These are phyloP conservation scores for Backusella circina DNA, from an alignment of 192 early-diverging fungal species.

Conservation along the genomic window DNA sequence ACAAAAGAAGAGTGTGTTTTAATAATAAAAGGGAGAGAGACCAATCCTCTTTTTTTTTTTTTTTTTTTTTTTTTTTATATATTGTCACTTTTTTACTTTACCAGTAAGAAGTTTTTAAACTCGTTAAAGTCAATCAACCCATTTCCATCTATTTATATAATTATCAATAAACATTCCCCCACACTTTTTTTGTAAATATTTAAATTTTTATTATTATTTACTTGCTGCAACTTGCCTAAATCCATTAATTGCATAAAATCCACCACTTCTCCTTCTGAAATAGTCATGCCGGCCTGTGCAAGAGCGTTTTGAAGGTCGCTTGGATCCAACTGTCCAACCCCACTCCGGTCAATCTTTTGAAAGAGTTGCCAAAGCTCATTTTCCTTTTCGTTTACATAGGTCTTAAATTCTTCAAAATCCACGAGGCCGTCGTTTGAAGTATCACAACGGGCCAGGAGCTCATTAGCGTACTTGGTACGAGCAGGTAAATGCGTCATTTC, in stretches of 20 bases:
- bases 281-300: constrained; percentile 49
- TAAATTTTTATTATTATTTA: neutral
- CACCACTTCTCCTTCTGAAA: constrained; percentile 53
- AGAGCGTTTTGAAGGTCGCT: constrained; percentile 51
- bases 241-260: constrained; percentile 61
- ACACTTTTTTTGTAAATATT: neutral
- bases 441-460: constrained; percentile 33
- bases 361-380: constrained; percentile 60
- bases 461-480: constrained; percentile 31
- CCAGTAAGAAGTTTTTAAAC: constrained; percentile 60
- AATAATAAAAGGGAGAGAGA: neutral
- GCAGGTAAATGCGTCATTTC: constrained; percentile 30
- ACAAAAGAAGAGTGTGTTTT: neutral
- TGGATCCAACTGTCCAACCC: constrained; percentile 51
- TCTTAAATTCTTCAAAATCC: constrained; percentile 47
- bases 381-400: constrained; percentile 63
- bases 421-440: constrained; percentile 35
- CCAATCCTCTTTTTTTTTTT: too few relatives aligned
- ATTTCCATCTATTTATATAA: constrained; percentile 37
- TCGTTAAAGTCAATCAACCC: constrained; percentile 61
- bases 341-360: constrained; percentile 51
- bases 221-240: constrained; percentile 20
- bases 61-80: too few relatives aligned
- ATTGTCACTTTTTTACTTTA: constrained; percentile 25
- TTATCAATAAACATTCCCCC: neutral